Conservation (phyloP, 2,329 filamentous ascomycete genomes). For the Aspergillus aculeatus region DNA sequence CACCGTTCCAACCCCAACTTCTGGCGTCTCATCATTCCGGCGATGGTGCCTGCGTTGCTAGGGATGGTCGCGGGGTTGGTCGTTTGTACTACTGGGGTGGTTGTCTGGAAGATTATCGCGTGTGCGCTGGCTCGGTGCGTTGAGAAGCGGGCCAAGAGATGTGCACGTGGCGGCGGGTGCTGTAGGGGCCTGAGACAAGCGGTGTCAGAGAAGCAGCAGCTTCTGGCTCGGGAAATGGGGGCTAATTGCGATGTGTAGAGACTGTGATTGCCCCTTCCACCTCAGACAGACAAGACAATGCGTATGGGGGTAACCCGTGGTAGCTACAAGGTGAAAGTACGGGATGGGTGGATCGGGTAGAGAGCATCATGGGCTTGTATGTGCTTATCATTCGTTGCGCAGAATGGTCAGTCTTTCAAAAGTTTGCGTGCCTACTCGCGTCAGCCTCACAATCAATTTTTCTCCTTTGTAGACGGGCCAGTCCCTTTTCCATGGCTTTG, state of each 20-base stretch:
- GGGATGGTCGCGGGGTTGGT: conserved; percentile 2
- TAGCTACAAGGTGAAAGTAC: too few species aligned
- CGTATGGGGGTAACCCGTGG: too few species aligned
- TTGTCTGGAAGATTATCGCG: conserved; percentile 1
- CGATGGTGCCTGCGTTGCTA: not conserved
- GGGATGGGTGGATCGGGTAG: too few species aligned
- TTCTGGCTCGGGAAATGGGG: not conserved
- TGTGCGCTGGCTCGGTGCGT: not conserved
- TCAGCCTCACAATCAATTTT: too few species aligned
- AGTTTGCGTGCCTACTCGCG: too few species aligned
- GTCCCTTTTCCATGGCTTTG: too few species aligned
- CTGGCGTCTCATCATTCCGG: conserved; percentile 3
- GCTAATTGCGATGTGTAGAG: not conserved
- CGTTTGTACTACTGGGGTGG: not conserved
- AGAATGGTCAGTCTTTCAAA: too few species aligned
- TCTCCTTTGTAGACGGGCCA: too few species aligned
- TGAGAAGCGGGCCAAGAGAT: not conserved
- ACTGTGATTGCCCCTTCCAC: not conserved
- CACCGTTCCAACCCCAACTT: not conserved
- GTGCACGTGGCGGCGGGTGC: not conserved
- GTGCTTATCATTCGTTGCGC: too few species aligned
- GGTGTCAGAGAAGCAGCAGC: not conserved
- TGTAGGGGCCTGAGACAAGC: not conserved
- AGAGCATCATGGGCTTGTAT: too few species aligned
- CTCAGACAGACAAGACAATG: too few species aligned